Evolutionary conservation across 2,329 filamentous ascomycete genomes (phyloP).

Genomic region (Nemania diffusa): DNA sequence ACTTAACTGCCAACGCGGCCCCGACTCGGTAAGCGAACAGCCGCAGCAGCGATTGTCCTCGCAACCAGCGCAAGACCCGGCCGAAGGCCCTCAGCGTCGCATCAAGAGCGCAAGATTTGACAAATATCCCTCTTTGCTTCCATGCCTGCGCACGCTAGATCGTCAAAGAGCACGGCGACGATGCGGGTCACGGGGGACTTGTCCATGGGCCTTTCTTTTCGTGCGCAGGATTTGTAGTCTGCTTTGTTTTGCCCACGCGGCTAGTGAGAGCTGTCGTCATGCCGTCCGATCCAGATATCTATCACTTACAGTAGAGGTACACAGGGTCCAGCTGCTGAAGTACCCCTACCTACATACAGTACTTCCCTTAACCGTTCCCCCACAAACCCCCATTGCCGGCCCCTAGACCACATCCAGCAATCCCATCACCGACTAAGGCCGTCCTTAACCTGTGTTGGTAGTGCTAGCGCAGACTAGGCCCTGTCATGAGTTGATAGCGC

Average conservation of each 20-base stretch:
- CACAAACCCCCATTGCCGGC: not conserved
- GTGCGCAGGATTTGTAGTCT: not conserved
- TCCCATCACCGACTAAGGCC: not conserved
- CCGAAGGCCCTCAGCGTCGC: not conserved
- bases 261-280: not conserved
- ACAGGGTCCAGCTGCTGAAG: too few relatives aligned
- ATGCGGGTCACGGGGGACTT: not conserved
- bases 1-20: not conserved
- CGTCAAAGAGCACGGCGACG: not conserved
- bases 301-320: too few relatives aligned
- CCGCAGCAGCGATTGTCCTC: not conserved
- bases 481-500: not conserved
- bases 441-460: too few relatives aligned
- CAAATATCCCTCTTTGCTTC: not conserved
- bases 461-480: not conserved
- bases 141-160: not conserved
- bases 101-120: not conserved
- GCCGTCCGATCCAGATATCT: not conserved
- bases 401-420: not conserved
- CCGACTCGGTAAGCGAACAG: conserved; percentile 4
- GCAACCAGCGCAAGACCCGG: not conserved
- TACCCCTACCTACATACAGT: not conserved
- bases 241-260: not conserved
- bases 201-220: not conserved
- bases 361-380: not conserved